Evolutionary conservation across 2,329 filamentous ascomycete genomes (phyloP), one percentile per base, ranked within the genome.

Genomic region (Curvularia eragrostidis): DNA sequence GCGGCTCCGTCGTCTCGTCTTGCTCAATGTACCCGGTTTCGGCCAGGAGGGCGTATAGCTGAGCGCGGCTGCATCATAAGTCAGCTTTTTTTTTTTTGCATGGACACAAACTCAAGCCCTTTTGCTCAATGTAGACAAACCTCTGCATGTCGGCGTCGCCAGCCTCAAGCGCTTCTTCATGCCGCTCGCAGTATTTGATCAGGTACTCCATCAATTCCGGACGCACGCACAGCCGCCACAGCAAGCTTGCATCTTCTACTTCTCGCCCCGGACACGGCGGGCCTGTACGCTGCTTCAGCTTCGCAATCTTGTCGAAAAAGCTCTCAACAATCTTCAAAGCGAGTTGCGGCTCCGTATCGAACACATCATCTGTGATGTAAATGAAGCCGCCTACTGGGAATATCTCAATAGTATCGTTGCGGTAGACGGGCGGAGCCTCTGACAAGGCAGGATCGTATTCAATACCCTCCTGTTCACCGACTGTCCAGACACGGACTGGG

Each of bases 351-450:
- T 75, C 61, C 42, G 76, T 59, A n/a, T 72, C 62, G 42, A 81
- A 78, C 1, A 80, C 70, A 26, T 81, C 76, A 38, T 81, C 79
- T 1, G 79, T 80, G 15, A 81, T 76, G 61, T 79, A 78, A 10
- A 77, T 72, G 5, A 78, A 70, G 6, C 68, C 70, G 5, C 79
- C 79, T 23, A 67, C 61, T 1, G 78, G 76, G 43, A 81, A 80
- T 1, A 75, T 62, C n/a, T 66, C 63, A 24, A 72, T 61, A n/a
- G 58, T 74, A 47, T 56, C 72, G 57, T 64, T 70, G 56, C 54
- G 62, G 4, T 52, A 19, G 3, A 54, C 67, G 4, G 56, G 56
- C 8, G 64, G 67, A 5, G 36, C 42, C 5, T 64, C 53, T 3
- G 62, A 52, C 18, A 64, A 44, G 10, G 64, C 57, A 12, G 56